Evolutionary conservation across 2,329 filamentous ascomycete species (phyloP).

Genomic region (Penicillium sp.): DNA sequence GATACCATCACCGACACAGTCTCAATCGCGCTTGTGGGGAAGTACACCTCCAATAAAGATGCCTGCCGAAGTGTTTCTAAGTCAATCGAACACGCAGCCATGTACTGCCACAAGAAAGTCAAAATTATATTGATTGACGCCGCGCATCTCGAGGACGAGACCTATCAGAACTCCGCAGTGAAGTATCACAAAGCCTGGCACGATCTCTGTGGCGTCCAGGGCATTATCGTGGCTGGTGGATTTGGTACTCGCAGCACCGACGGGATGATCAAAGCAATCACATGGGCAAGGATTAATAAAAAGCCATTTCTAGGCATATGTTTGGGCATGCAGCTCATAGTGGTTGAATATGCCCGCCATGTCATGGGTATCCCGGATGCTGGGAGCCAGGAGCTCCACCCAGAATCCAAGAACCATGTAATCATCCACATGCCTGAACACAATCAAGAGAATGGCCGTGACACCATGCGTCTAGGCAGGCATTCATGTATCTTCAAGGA

Average conservation of each 20-base stretch:
- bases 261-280: constrained; percentile 86
- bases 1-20: constrained; percentile 67
- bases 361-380: constrained; percentile 63
- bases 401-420: constrained; percentile 61
- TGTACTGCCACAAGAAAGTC: constrained; percentile 77
- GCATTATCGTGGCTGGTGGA: constrained; percentile 63
- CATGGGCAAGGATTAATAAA: constrained; percentile 79
- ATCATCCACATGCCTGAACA: constrained; percentile 94
- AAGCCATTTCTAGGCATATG: constrained; percentile 86
- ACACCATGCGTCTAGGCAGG: constrained; percentile 74
- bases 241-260: constrained; percentile 79
- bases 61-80: constrained; percentile 83
- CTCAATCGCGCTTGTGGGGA: constrained; percentile 83
- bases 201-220: constrained; percentile 63
- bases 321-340: constrained; percentile 87
- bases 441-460: constrained; percentile 65
- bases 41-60: constrained; percentile 82
- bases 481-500: constrained; percentile 73
- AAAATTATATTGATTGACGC: constrained; percentile 83
- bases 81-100: constrained; percentile 84
- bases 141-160: constrained; percentile 71
- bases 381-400: constrained; percentile 56
- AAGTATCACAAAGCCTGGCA: constrained; percentile 86
- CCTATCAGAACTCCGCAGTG: constrained; percentile 61
- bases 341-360: constrained; percentile 82